These are phyloP conservation scores for Leccinum truebloodii DNA, from an alignment of 768 basidiomycete genomes.

Conservation along the genomic window DNA sequence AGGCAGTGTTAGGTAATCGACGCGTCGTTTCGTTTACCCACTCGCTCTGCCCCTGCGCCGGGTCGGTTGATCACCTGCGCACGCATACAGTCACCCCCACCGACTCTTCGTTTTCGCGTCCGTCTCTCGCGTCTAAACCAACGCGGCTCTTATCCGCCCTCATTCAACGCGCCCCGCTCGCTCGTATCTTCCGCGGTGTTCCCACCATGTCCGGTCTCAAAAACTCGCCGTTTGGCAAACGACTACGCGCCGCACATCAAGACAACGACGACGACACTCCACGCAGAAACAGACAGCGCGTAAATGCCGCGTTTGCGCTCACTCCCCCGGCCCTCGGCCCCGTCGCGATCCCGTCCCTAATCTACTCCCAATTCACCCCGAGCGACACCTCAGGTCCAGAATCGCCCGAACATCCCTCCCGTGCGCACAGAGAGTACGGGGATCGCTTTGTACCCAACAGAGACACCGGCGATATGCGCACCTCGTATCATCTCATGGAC, in stretches of 20 bases:
- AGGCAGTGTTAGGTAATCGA: constrained; percentile 32
- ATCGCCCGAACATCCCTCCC: constrained; percentile 36
- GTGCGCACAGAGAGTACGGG: constrained; percentile 44
- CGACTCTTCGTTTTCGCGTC: background rate
- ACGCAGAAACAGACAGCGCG: constrained; percentile 50
- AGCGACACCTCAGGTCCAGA: constrained; percentile 51
- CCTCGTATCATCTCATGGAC: constrained; percentile 61
- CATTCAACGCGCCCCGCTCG: background rate
- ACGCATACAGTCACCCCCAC: constrained; percentile 4
- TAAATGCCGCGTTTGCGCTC: constrained; percentile 55
- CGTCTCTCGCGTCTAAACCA: background rate
- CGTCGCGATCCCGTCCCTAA: constrained; percentile 55
- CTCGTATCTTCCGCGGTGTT: background rate
- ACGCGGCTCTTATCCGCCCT: constrained; percentile 2
- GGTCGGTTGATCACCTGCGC: constrained; percentile 15
- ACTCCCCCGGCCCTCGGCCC: constrained; percentile 34
- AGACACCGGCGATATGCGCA: constrained; percentile 59
- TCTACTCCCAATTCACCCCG: constrained; percentile 50
- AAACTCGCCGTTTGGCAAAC: constrained; percentile 84
- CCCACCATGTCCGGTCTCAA: constrained; percentile 68
- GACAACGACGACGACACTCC: constrained; percentile 56
- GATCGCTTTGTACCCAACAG: constrained; percentile 67
- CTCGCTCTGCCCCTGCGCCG: constrained; percentile 27
- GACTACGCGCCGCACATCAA: constrained; percentile 70
- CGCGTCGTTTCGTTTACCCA: constrained; percentile 29